phyloP scores from a whole-genome alignment of 176 grass and related monocot genomes.

The Aegilops bicornis region DNA sequence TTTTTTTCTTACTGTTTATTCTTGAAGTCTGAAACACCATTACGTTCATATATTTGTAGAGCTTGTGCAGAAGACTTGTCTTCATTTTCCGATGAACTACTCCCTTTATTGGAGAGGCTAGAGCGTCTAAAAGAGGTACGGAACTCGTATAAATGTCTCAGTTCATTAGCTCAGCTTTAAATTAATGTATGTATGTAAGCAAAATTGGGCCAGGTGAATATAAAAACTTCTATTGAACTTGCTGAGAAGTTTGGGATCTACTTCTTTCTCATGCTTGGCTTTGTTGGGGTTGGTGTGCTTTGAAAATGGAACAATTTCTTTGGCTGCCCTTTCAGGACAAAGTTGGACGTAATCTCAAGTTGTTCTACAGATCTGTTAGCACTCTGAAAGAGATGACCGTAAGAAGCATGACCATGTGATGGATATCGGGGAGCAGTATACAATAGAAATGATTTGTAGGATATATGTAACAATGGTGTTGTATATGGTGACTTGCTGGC shows the following conservation, averaged over 20 bases:
- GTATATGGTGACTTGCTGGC: not conserved
- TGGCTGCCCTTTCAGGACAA: conserved; percentile 65
- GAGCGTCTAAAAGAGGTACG: conserved; percentile 92
- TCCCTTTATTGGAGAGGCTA: conserved; percentile 74
- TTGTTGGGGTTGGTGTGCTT: not conserved
- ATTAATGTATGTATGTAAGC: not conserved
- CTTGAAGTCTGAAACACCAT: not conserved
- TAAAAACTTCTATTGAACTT: not conserved
- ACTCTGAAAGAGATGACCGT: conserved; percentile 82
- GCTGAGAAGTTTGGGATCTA: not conserved
- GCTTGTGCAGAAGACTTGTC: conserved; percentile 51
- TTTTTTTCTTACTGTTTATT: not conserved
- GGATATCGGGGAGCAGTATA: not conserved
- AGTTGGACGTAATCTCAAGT: conserved; percentile 71
- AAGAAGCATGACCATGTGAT: conserved; percentile 63
- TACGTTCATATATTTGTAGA: conserved; percentile 37
- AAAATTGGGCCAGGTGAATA: not conserved
- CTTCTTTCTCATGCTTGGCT: not conserved
- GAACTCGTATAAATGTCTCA: not conserved
- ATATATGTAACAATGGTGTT: conserved; percentile 35
- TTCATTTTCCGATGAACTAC: conserved; percentile 62
- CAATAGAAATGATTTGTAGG: conserved; percentile 28
- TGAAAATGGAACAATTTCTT: not conserved
- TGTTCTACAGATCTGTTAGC: conserved; percentile 76
- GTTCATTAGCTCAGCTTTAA: not conserved